Evolutionary conservation across 306 rosid species (phyloP), one percentile per base, ranked within the genome.

Genomic region (Sophora flavescens): DNA sequence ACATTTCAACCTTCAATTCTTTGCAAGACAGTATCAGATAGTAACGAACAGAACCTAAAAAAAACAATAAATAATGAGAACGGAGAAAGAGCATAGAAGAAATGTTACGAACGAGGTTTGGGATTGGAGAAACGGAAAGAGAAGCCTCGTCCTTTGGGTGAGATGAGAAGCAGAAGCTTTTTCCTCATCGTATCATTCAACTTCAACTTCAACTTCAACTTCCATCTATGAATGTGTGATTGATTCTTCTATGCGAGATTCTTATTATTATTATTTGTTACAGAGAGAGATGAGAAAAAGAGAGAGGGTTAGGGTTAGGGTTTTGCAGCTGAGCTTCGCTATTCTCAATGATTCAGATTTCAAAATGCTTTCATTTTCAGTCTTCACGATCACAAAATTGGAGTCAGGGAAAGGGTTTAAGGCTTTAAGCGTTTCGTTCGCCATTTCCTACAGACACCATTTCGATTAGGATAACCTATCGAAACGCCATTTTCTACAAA

Each of bases 141-240:
- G 79, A 17, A 45, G 26, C 68, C 47, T 44, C 69, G 16, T 47
- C 15, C 56, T 72, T 70, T 73, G 4, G 75, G 36, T 9, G 52
- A 5, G 14, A 47, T 47, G 16, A 50, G 14, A 7, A 42, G 0
- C 22, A 38, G 41, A 26, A 65, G 47, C 58, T 57, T 64, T 62
- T 64, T 72, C 36, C 33, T 69, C 75, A 80, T 80, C 26, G 18
- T 78, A 32, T 47, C 44, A 22, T 22, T 22, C 22, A 22, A 22
- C 53, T 51, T 6, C 57, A 14, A 22, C 53, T 51, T 6, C 57
- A 14, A 22, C 53, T 51, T 6, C 57, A 14, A 8, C 58, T 41
- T 76, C 44, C 74, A 64, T 65, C 45, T 33, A 52, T 6, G 6
- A 6, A 39, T 7, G 45, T 1, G 7, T 41, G 45, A 7, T 44